These are phyloP conservation scores for Ustulina deusta DNA, from an alignment of 2,329 filamentous ascomycete genomes.

Conservation along the genomic window DNA sequence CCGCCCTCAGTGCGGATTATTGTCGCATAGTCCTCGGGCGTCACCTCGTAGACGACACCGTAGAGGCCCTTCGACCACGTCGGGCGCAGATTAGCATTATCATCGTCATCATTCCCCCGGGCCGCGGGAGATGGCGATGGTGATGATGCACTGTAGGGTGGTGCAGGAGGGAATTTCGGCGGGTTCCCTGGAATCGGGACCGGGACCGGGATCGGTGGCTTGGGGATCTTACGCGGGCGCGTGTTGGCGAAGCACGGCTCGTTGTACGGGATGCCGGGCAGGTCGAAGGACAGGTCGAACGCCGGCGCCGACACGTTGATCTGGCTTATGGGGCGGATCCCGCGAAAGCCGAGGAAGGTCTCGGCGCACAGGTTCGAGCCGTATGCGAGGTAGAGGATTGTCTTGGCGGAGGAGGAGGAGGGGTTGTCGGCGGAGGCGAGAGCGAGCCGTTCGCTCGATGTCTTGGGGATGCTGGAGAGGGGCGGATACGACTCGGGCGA, in stretches of 20 bases:
- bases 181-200: slow-evolving; percentile 35
- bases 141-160: slow-evolving; percentile 46
- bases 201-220: slow-evolving; percentile 52
- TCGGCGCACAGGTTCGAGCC: slow-evolving; percentile 87
- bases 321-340: slow-evolving; percentile 83
- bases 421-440: slow-evolving; percentile 47
- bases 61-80: slow-evolving; percentile 85
- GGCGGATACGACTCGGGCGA: slow-evolving; percentile 41
- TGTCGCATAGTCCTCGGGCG: slow-evolving; percentile 79
- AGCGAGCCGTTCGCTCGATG: slow-evolving; percentile 55
- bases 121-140: slow-evolving; percentile 21
- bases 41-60: slow-evolving; percentile 96
- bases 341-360: slow-evolving; percentile 82
- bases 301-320: slow-evolving; percentile 85
- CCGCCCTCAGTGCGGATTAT: slow-evolving; percentile 94
- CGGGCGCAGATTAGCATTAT: slow-evolving; percentile 42
- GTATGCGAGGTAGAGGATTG: slow-evolving; percentile 86
- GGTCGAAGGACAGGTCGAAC: slow-evolving; percentile 83
- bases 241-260: slow-evolving; percentile 96
- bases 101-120: too few species aligned
- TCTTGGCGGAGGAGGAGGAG: slow-evolving; percentile 50
- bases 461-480: slow-evolving; percentile 53
- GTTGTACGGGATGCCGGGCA: slow-evolving; percentile 84
- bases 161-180: slow-evolving; percentile 47
- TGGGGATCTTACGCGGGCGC: slow-evolving; percentile 67